Evolutionary conservation across 2,329 filamentous ascomycete species (phyloP).

Genomic region (Diplodia seriata): DNA sequence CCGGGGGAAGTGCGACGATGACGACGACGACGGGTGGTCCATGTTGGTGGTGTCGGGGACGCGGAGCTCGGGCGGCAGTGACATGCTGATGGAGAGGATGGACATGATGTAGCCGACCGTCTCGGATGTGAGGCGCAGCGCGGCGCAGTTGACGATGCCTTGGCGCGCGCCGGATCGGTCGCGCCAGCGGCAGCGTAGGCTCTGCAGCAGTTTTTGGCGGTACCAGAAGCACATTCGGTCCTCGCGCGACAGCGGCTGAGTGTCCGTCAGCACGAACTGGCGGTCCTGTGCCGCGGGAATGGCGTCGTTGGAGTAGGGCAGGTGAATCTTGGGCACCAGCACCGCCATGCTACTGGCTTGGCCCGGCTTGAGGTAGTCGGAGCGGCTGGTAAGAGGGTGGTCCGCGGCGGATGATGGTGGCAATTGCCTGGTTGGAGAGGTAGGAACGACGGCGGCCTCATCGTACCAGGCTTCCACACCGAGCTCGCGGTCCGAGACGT

Average conservation of each 20-base stretch:
- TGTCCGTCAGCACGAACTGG: conserved; percentile 89
- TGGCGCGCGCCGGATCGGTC: conserved; percentile 59
- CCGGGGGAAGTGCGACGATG: conserved; percentile 32
- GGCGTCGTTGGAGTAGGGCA: conserved; percentile 76
- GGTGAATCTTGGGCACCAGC: conserved; percentile 75
- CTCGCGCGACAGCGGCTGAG: conserved; percentile 77
- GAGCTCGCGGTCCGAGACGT: conserved; percentile 32
- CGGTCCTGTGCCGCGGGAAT: conserved; percentile 83
- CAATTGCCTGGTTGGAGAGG: background rate
- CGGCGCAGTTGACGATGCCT: conserved; percentile 78
- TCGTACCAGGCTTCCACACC: conserved; percentile 20
- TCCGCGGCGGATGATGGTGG: background rate
- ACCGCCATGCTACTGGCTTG: conserved; percentile 76
- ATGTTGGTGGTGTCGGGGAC: background rate
- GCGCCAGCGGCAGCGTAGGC: conserved; percentile 74
- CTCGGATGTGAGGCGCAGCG: conserved; percentile 72
- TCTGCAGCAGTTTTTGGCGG: conserved; percentile 77
- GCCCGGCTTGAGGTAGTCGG: conserved; percentile 61
- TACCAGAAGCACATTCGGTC: conserved; percentile 91
- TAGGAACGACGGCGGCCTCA: background rate
- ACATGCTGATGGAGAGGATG: conserved; percentile 64
- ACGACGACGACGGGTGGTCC: conserved; percentile 36
- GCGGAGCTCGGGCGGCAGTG: conserved; percentile 49
- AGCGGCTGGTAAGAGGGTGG: conserved; percentile 20
- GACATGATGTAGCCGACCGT: conserved; percentile 88